Evolutionary conservation across 768 basidiomycete species (phyloP), one percentile per base, ranked within the genome.

Genomic region (Coprinellus micaceus): DNA sequence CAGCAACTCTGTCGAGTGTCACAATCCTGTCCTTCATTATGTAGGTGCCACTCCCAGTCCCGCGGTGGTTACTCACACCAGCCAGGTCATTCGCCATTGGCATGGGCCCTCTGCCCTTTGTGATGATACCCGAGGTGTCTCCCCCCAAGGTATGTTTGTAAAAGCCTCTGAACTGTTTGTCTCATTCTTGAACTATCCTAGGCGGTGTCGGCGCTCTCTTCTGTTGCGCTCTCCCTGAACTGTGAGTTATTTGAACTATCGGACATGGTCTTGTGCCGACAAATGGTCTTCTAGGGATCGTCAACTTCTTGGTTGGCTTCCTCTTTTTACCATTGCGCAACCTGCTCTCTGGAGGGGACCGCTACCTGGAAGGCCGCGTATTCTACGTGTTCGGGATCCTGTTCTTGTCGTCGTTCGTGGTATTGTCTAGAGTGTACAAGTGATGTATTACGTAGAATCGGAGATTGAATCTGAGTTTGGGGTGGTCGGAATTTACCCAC

Each of bases 61-160:
- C 57, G 46, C 50, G 22, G 37, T 39, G 11, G 28, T 24, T 49
- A 56, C 1, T 41, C n/a, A 53, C 12, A 50, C 37, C 17, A 12
- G 43, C 5, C 56, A 91, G 90, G 71, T 89, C 91, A 0, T 98
- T 95, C 69, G 91, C 94, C 1, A 71, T 89, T 30, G 96, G 95
- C 2, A 78, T 98, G 17, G 96, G 96, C 1, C 94, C 96, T 1
- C 74, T 98, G 30, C 95, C 96, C 0, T 98, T 94, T 66, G 84
- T 98, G 37, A 86, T 98, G 69, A 85, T 96, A 29, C 85, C 94
- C 15, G 94, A 98, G 66, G 84, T 97, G 21, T 88, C 94, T 2
- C 93, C 93, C 1, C 69, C 80, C 49, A 80, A 88, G 63, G 92
- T 88, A 68, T 59, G 89, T 40, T 52, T 22, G 3, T 21, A 53